Evolutionary conservation across 139 green algal species (phyloP).

Genomic region (Edaphochlamys debaryana): DNA sequence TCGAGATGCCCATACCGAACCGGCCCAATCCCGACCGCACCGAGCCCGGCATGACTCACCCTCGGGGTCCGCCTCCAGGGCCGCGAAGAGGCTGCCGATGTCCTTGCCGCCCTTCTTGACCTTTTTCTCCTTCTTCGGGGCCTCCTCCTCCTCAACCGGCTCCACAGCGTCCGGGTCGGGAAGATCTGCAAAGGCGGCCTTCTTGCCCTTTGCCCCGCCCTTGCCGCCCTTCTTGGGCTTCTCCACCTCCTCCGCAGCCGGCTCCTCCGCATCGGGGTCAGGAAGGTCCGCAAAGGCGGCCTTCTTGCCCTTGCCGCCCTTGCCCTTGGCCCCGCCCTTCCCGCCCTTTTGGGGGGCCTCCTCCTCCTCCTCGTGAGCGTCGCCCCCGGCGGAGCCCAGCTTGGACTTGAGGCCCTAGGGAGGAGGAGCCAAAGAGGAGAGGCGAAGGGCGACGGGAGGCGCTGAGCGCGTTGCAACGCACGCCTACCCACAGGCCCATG

Average conservation of each 20-base stretch:
- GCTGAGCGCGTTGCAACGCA: too few species aligned
- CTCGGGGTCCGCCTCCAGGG: constrained; percentile 38
- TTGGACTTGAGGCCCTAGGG: constrained; percentile 32
- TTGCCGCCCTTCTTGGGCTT: constrained; percentile 54
- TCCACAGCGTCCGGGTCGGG: constrained; percentile 25
- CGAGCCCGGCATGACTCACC: background rate
- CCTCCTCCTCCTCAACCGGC: constrained; percentile 8
- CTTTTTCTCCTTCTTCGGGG: constrained; percentile 46
- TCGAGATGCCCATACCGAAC: background rate
- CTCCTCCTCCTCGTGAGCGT: constrained; percentile 28
- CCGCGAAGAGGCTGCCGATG: constrained; percentile 44
- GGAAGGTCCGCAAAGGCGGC: too few species aligned
- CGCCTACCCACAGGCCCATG: too few species aligned
- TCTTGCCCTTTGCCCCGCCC: too few species aligned
- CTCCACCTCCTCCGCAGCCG: constrained; percentile 27
- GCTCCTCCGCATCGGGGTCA: constrained; percentile 22
- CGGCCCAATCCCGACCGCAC: background rate
- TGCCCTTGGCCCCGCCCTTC: background rate
- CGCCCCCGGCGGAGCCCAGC: background rate
- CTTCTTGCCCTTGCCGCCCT: constrained; percentile 56
- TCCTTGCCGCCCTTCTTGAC: constrained; percentile 52
- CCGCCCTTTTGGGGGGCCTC: background rate
- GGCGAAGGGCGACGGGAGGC: too few species aligned
- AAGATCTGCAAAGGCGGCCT: too few species aligned
- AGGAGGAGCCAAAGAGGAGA: too few species aligned